A percentile compares a stretch with the other conserved stretches of the same genome.
Conservation (phyloP, 148 eudicot genomes). For the Linanthus parryae region DNA sequence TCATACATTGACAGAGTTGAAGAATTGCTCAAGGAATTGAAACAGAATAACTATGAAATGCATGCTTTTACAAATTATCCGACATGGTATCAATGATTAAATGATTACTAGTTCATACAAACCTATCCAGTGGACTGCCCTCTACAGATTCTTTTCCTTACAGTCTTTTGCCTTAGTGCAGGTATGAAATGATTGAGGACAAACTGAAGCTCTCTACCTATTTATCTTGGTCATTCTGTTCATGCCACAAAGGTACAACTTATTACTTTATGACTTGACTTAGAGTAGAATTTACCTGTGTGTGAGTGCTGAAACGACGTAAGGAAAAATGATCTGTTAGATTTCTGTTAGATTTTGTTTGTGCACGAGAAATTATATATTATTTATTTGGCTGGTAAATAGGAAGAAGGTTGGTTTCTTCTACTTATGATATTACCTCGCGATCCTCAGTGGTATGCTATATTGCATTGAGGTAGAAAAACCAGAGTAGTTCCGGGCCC, state of each 20-base stretch:
- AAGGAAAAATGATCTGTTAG: neutral
- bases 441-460: too few relatives aligned
- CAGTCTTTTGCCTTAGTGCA: slow-evolving; percentile 22
- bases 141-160: neutral
- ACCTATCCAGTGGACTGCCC: neutral
- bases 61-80: slow-evolving; percentile 93
- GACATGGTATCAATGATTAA: slow-evolving; percentile 56
- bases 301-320: slow-evolving; percentile 1
- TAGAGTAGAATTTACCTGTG: slow-evolving; percentile 1
- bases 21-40: slow-evolving; percentile 49
- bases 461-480: too few relatives aligned
- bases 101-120: too few relatives aligned
- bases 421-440: neutral
- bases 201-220: slow-evolving; percentile 76
- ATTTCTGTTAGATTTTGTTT: too few relatives aligned
- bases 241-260: slow-evolving; percentile 53
- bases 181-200: slow-evolving; percentile 87
- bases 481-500: too few relatives aligned
- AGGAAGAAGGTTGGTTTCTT: neutral
- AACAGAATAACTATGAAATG: slow-evolving; percentile 74
- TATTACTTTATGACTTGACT: neutral
- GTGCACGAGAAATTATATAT: neutral
- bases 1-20: slow-evolving; percentile 69
- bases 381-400: neutral
- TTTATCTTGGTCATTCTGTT: slow-evolving; percentile 95